Base-by-base conservation (phyloP, 306 rosid species). In the Boehmeria nivea region DNA sequence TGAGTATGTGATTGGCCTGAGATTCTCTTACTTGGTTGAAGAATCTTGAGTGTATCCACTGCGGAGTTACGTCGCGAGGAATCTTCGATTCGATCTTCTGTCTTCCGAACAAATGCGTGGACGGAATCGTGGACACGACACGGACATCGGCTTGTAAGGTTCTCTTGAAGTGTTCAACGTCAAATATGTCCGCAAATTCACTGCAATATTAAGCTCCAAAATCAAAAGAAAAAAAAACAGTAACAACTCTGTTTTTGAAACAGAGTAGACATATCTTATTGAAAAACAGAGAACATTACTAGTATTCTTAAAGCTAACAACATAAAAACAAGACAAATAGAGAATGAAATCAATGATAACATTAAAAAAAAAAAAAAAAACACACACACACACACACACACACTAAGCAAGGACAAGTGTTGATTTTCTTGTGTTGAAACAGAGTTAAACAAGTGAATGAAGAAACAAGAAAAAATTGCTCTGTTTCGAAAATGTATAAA, bases 121-220 rank as follows among this genome's bases (percentile, higher is more conserved):
- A 73, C 27, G 87, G 83, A 39, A 68, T 67, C 51, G 76, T 57
- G 1, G 78, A 73, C 18, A 81, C 81, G 24, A 81, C 65, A 61
- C 76, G 59, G 9, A 81, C 71, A 54, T 77, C 87, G 21, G 83
- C 76, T 81, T 65, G 63, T 64, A 74, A 55, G 7, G 63, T 68
- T 48, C 50, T 68, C 76, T 74, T 74, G 74, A 81, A 81, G 56
- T 71, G 76, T 60, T 22, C 67, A 9, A 48, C 71, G 39, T 77
- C 83, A 8, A 81, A 81, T 17, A 81, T 68, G 17, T 81, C 87
- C 12, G 76, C 64, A 65, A 81, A 81, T 57, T 77, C 75, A 68
- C 83, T 81, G 76, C 59, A 55, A 31, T 31, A 4, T 31, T 31
- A 6, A 31, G 36, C 9, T 31, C 36, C 36, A 31, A 31, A 31